These are phyloP conservation scores for Lippia alba DNA, from an alignment of 305 asterid species.

Conservation along the genomic window DNA sequence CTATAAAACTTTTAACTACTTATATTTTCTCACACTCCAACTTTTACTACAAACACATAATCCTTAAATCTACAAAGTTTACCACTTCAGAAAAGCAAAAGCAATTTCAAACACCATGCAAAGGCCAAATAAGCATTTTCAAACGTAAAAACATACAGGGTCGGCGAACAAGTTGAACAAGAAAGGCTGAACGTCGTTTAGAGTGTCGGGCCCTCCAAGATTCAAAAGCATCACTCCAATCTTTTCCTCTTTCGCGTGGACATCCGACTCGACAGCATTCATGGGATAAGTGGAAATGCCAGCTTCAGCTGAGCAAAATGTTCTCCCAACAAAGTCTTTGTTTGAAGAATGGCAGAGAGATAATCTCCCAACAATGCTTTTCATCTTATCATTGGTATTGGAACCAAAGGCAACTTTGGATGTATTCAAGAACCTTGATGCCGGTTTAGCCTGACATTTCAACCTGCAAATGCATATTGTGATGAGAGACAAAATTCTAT, in stretches of 20 bases:
- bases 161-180: slow-evolving; percentile 89
- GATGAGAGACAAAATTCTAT: not conserved
- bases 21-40: too few relatives aligned
- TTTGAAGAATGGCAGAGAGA: slow-evolving; percentile 41
- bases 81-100: not conserved
- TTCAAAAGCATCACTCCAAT: slow-evolving; percentile 90
- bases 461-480: slow-evolving; percentile 40
- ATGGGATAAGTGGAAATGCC: slow-evolving; percentile 46
- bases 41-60: not conserved
- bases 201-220: slow-evolving; percentile 97
- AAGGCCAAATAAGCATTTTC: not conserved
- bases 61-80: not conserved
- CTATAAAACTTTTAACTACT: too few relatives aligned
- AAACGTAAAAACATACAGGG: slow-evolving; percentile 59
- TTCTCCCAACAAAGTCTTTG: slow-evolving; percentile 50
- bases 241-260: slow-evolving; percentile 62
- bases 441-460: slow-evolving; percentile 26
- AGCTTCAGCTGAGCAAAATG: slow-evolving; percentile 52
- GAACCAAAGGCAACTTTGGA: slow-evolving; percentile 29
- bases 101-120: not conserved
- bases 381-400: slow-evolving; percentile 33
- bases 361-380: slow-evolving; percentile 35
- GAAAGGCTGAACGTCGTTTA: slow-evolving; percentile 92
- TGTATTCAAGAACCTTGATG: slow-evolving; percentile 20
- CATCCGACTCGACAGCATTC: slow-evolving; percentile 38